Evolutionary conservation across 345 rosid genomes (phyloP).

Genomic region (Linum tenue): DNA sequence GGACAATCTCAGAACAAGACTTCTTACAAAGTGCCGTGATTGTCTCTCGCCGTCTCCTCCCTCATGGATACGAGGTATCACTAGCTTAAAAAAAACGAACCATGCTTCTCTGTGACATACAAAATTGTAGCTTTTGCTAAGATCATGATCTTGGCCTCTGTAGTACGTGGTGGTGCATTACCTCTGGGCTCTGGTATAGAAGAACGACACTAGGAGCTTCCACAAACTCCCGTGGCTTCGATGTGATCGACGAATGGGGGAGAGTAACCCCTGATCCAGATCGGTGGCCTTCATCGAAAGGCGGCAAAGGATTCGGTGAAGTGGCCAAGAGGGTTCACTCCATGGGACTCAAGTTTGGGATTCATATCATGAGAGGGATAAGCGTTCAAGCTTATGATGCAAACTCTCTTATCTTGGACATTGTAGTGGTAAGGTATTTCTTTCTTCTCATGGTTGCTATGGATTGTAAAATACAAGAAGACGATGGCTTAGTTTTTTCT

Average conservation of each 20-base stretch:
- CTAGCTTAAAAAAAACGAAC: too few species aligned
- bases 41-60: slow-evolving; percentile 47
- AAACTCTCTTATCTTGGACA: slow-evolving; percentile 63
- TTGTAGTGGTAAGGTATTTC: slow-evolving; percentile 50
- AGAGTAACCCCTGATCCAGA: slow-evolving; percentile 67
- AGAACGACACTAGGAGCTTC: slow-evolving; percentile 64
- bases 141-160: not conserved
- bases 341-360: slow-evolving; percentile 91
- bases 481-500: too few species aligned
- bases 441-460: too few species aligned
- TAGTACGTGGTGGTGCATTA: slow-evolving; percentile 93
- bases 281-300: slow-evolving; percentile 89
- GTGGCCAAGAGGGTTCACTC: too few species aligned
- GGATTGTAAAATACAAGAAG: too few species aligned
- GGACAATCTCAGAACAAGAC: slow-evolving; percentile 80
- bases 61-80: slow-evolving; percentile 65
- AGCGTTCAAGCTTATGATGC: slow-evolving; percentile 83
- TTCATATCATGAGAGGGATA: slow-evolving; percentile 89
- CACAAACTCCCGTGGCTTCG: slow-evolving; percentile 63
- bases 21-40: slow-evolving; percentile 61
- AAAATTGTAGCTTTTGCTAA: not conserved
- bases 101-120: not conserved
- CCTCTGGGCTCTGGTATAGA: slow-evolving; percentile 95
- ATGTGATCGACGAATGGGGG: slow-evolving; percentile 95
- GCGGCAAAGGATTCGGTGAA: too few species aligned